Evolutionary conservation across 2,329 filamentous ascomycete species (phyloP).

Genomic region (Pseudogymnoascus sp.): DNA sequence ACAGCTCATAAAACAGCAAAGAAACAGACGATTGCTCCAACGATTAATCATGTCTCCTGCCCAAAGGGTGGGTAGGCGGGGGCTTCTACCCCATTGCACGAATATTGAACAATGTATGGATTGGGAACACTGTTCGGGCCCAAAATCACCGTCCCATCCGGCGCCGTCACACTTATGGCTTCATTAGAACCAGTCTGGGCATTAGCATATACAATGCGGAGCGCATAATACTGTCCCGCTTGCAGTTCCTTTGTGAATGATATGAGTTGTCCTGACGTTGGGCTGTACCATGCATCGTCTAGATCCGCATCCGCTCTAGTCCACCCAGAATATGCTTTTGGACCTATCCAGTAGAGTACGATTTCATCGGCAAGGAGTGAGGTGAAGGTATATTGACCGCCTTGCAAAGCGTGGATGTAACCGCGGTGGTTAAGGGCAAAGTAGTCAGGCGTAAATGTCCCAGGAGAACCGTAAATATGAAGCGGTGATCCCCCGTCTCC

Average conservation of each 20-base stretch:
- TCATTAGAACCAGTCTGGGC: neutral
- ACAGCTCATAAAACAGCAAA: too few species aligned
- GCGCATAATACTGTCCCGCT: neutral
- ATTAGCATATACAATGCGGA: constrained; percentile 5
- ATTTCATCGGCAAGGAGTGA: constrained; percentile 21
- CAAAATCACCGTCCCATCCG: constrained; percentile 10
- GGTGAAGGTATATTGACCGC: constrained; percentile 23
- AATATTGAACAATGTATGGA: constrained; percentile 10
- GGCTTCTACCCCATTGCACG: neutral
- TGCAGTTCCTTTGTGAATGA: neutral
- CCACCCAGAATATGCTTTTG: constrained; percentile 20
- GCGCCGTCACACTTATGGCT: neutral
- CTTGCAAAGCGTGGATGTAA: constrained; percentile 17
- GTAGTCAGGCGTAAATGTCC: neutral
- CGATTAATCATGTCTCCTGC: neutral
- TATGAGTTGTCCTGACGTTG: neutral
- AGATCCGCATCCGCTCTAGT: constrained; percentile 16
- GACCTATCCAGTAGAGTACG: constrained; percentile 22
- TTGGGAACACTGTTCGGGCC: neutral
- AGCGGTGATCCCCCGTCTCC: neutral
- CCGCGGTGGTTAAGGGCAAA: constrained; percentile 19
- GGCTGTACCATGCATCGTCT: neutral
- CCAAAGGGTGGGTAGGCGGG: constrained; percentile 8
- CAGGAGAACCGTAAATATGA: constrained; percentile 6
- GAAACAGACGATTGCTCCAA: neutral